Conservation (phyloP, 1,139 yeast species). For the Pichiaceae sp. region DNA sequence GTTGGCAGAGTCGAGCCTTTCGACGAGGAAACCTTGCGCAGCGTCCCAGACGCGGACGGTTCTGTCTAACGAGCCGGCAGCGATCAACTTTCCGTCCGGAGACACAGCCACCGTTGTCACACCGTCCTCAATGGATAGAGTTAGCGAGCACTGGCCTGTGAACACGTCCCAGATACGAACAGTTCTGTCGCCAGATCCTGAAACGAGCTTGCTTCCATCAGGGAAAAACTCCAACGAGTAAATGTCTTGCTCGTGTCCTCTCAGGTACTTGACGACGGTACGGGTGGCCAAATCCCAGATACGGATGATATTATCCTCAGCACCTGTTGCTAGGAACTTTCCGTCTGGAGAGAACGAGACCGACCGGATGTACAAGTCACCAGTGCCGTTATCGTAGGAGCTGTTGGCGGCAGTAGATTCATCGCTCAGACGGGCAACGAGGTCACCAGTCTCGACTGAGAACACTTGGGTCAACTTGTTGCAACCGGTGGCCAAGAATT, state of each 20-base stretch:
- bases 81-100: slow-evolving; percentile 89
- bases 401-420: slow-evolving; percentile 46
- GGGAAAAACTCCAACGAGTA: slow-evolving; percentile 95
- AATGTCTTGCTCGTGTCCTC: slow-evolving; percentile 97
- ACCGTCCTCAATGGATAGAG: slow-evolving; percentile 91
- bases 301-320: slow-evolving; percentile 93
- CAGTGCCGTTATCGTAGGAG: slow-evolving; percentile 38
- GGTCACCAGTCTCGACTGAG: slow-evolving; percentile 86
- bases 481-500: slow-evolving; percentile 93
- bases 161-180: slow-evolving; percentile 96
- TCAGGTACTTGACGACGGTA: slow-evolving; percentile 77
- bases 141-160: slow-evolving; percentile 82
- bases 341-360: slow-evolving; percentile 98
- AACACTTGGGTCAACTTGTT: slow-evolving; percentile 93
- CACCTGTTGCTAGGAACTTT: slow-evolving; percentile 91
- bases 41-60: slow-evolving; percentile 98
- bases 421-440: slow-evolving; percentile 80
- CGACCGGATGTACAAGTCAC: slow-evolving; percentile 88
- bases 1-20: slow-evolving; percentile 84
- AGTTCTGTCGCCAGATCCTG: slow-evolving; percentile 95
- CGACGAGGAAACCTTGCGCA: slow-evolving; percentile 85
- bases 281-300: slow-evolving; percentile 92
- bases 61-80: slow-evolving; percentile 94
- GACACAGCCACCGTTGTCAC: slow-evolving; percentile 97
- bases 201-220: slow-evolving; percentile 86